Percentiles rank a stretch among this genome's conserved stretches.
Conservation (phyloP, 495 filamentous ascomycete genomes). For the Xylaria palmicola region DNA sequence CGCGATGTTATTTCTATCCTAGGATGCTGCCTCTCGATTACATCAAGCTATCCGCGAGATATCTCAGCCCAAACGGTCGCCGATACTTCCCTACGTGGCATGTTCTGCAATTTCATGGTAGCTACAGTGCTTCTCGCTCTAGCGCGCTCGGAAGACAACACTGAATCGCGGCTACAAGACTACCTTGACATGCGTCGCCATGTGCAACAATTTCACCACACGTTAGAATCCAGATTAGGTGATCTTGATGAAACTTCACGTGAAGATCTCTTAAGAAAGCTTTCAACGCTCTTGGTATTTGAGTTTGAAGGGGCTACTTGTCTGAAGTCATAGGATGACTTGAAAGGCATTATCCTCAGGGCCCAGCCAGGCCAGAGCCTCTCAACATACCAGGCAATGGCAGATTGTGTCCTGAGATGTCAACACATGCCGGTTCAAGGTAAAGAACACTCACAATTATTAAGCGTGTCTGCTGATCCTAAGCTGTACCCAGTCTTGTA, state of each 20-base stretch:
- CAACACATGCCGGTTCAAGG: constrained; percentile 49
- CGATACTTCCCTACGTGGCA: constrained; percentile 56
- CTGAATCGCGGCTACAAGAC: constrained; percentile 56
- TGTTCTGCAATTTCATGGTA: constrained; percentile 70
- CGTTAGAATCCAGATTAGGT: constrained; percentile 35
- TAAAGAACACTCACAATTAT: no score
- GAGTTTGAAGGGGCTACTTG: constrained; percentile 73
- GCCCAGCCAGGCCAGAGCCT: constrained; percentile 38
- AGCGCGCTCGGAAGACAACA: constrained; percentile 63
- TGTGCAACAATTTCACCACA: constrained; percentile 53
- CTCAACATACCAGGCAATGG: constrained; percentile 50
- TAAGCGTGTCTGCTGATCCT: no score
- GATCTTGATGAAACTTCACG: constrained; percentile 43
- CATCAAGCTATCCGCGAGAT: constrained; percentile 56
- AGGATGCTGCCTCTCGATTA: constrained; percentile 59
- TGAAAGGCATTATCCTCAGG: constrained; percentile 61
- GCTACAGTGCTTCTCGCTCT: constrained; percentile 58
- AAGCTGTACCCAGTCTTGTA: constrained; percentile 47
- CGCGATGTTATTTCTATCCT: constrained; percentile 56
- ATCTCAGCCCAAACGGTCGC: constrained; percentile 34
- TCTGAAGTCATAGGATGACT: constrained; percentile 65
- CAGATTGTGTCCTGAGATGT: constrained; percentile 60
- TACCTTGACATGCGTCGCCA: constrained; percentile 60
- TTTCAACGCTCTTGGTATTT: constrained; percentile 63
- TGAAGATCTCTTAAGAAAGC: constrained; percentile 58